Percentiles rank a stretch among this genome's conserved stretches.
phyloP scores from a whole-genome alignment of 331 rosid species.

The Acacia pycnantha region DNA sequence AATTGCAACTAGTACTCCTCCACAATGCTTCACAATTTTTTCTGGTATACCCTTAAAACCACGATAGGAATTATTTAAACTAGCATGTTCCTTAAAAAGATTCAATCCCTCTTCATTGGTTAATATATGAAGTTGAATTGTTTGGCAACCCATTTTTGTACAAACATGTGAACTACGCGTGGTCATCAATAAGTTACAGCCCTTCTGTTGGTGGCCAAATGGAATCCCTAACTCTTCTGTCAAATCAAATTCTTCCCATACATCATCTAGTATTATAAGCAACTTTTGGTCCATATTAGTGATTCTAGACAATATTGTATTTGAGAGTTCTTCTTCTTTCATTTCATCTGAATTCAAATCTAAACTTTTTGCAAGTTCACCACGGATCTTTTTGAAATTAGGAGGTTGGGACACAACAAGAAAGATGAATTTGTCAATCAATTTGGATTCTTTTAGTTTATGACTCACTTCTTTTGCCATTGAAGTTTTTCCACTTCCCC shows the following conservation, averaged over 20 bases:
- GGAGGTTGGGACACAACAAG: background rate
- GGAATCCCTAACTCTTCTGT: background rate
- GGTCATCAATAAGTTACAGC: background rate
- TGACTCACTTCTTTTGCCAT: background rate
- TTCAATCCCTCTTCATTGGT: background rate
- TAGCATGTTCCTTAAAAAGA: background rate
- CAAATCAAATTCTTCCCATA: background rate
- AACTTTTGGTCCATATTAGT: background rate
- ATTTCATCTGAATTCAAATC: background rate
- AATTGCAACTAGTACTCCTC: conserved; percentile 21
- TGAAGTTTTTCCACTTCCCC: background rate
- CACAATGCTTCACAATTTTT: conserved; percentile 15
- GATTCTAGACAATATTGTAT: background rate
- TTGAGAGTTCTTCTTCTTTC: background rate
- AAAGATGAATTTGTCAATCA: background rate
- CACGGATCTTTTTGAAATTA: background rate
- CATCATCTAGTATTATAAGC: background rate
- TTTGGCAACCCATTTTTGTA: background rate
- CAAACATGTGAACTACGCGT: background rate
- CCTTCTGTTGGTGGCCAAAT: background rate
- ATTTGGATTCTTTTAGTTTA: background rate
- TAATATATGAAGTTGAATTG: background rate
- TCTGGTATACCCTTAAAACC: background rate
- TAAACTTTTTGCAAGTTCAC: background rate
- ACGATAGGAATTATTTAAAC: background rate